A percentile compares a stretch with the other conserved stretches of the same genome.
phyloP scores from a whole-genome alignment of 768 basidiomycete species.

The Macrolepiota fuliginosa region DNA sequence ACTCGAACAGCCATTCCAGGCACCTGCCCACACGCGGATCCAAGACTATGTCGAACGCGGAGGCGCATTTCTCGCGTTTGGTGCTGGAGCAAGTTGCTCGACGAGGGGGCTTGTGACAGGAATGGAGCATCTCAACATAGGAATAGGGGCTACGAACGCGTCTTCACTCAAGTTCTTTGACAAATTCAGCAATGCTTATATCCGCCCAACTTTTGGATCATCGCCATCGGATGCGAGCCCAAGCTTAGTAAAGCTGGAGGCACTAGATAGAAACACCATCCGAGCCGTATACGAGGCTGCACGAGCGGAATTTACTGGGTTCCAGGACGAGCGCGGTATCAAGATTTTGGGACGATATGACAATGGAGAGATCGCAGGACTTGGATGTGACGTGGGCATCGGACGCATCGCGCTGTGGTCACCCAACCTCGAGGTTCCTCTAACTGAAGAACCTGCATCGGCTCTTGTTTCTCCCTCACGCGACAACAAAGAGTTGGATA shows the following conservation, averaged over 20 bases:
- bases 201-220: conserved; percentile 5
- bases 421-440: conserved; percentile 11
- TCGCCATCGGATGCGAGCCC: background rate
- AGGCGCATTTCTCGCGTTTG: conserved; percentile 14
- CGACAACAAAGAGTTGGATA: background rate
- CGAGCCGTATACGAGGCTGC: conserved; percentile 4
- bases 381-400: conserved; percentile 8
- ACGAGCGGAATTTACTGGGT: conserved; percentile 2
- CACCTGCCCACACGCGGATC: background rate
- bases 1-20: background rate
- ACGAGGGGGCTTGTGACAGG: background rate
- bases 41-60: conserved; percentile 16
- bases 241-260: background rate
- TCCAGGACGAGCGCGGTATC: background rate
- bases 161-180: conserved; percentile 12
- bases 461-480: conserved; percentile 7
- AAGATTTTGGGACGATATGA: background rate
- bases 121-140: conserved; percentile 4
- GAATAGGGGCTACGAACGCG: background rate
- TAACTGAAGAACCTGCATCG: conserved; percentile 18
- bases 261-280: background rate
- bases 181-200: conserved; percentile 3
- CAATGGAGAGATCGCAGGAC: conserved; percentile 1
- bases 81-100: conserved; percentile 11
- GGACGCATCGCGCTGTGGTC: conserved; percentile 11